Percentiles rank a stretch among this genome's conserved stretches.
Conservation (phyloP, 2,329 filamentous ascomycete species). For the Aureobasidium sp. region DNA sequence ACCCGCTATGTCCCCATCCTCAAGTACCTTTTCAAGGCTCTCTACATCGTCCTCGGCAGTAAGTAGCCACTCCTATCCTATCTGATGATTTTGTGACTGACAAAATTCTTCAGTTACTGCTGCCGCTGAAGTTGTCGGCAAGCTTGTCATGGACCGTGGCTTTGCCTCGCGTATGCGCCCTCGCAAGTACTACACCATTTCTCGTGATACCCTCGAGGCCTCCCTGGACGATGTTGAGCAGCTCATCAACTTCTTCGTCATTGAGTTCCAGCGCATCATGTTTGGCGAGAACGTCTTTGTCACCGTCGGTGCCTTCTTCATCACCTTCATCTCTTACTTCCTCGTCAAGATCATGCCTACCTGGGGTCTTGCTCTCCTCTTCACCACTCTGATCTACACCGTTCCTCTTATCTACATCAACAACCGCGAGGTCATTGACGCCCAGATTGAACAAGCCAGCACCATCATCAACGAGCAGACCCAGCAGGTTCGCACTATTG, state of each 20-base stretch:
- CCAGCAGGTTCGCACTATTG: conserved; percentile 50
- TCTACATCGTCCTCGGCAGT: conserved; percentile 52
- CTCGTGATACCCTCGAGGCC: conserved; percentile 54
- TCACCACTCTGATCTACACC: conserved; percentile 48
- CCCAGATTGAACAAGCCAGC: conserved; percentile 47
- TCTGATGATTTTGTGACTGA: conserved; percentile 9
- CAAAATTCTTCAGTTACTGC: conserved; percentile 41
- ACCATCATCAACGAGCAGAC: conserved; percentile 50
- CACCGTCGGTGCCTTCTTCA: conserved; percentile 50
- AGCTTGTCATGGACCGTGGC: conserved; percentile 48
- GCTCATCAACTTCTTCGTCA: conserved; percentile 59
- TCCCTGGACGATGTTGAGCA: conserved; percentile 55
- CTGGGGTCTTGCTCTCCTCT: conserved; percentile 54
- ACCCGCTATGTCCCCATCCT: conserved; percentile 55
- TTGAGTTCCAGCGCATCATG: conserved; percentile 57
- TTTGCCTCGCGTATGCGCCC: conserved; percentile 54
- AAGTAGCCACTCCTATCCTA: conserved; percentile 21
- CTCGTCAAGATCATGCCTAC: conserved; percentile 58
- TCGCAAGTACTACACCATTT: conserved; percentile 57
- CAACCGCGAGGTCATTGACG: conserved; percentile 57
- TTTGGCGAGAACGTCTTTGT: conserved; percentile 58
- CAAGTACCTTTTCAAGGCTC: conserved; percentile 52
- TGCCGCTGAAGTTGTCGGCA: conserved; percentile 48
- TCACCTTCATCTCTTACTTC: conserved; percentile 53
- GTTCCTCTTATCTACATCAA: conserved; percentile 55